Percentiles rank a stretch among this genome's conserved stretches.
Evolutionary conservation across 2,329 filamentous ascomycete genomes (phyloP).

Genomic region (Endothia cerciana): DNA sequence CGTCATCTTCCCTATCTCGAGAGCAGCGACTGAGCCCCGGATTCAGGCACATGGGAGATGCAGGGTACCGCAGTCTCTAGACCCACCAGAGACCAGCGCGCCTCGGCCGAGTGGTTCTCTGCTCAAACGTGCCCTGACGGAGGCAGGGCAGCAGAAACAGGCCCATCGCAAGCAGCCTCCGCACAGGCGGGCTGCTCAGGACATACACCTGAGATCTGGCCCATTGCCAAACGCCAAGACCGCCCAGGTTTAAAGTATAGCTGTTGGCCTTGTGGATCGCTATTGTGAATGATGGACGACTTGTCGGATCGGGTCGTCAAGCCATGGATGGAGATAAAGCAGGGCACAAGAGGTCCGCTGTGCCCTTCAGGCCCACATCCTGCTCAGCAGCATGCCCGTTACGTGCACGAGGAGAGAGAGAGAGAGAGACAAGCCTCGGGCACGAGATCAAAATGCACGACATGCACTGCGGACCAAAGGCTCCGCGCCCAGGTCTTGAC

Average conservation of each 20-base stretch:
- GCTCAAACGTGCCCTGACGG: not conserved
- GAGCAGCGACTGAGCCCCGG: slow-evolving; percentile 6
- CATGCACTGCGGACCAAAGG: not conserved
- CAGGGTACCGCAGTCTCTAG: slow-evolving; percentile 12
- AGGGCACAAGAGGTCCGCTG: not conserved
- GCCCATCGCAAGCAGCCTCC: not conserved
- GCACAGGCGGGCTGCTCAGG: not conserved
- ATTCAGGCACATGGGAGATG: slow-evolving; percentile 17
- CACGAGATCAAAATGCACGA: not conserved
- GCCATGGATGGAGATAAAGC: not conserved
- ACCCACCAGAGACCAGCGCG: not conserved
- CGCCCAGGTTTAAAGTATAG: not conserved
- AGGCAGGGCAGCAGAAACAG: not conserved
- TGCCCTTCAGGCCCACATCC: not conserved
- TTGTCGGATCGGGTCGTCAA: not conserved
- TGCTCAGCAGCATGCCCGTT: not conserved
- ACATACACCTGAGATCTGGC: not conserved
- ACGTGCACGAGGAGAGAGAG: not conserved
- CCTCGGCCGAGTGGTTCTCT: slow-evolving; percentile 7
- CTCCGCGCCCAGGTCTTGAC: not conserved
- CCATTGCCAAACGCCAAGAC: not conserved
- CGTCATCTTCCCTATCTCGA: slow-evolving; percentile 8
- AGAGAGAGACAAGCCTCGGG: not conserved
- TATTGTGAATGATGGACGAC: not conserved
- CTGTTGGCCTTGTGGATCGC: not conserved